Base-by-base conservation (phyloP, 208 protist species). In the Hexamita inflata region DNA sequence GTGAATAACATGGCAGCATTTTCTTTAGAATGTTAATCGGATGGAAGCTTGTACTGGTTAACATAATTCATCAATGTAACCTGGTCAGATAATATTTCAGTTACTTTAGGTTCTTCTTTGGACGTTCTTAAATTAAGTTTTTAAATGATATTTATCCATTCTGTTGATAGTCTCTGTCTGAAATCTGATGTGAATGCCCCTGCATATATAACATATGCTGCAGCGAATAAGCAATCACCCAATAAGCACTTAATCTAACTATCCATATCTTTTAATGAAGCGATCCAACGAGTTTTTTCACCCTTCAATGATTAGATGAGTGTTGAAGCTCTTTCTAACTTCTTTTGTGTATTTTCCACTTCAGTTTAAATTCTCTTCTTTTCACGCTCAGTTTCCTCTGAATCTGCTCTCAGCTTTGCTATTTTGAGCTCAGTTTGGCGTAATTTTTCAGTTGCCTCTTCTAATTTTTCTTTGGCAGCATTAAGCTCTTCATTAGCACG, bases 11-110 rank as follows among this genome's bases (percentile, higher is more conserved):
- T 94, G n/a, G 86, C 84, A 34, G 97, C 94, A 82, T 98, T 98
- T 80, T 98, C 94, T 39, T 97, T 88, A 11, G 92, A 95, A 28
- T 97, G 90, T 73, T 94, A 91, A 84, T 98, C 95, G 0, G 90
- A 89, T 29, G 95, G 95, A 11, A 98, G 86, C 19, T 92, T 92
- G 81, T 97, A 53, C 45, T 53, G 19, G 35, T 91, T 77, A 88
- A 92, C 35, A 88, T 88, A 97, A 82, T 93, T 82, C 39, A 92
- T 87, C 59, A 95, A 90, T 65, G 89, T 67, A 70, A 97, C 90
- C 1, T 92, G 87, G 83, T 98, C 92, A 97, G 86, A 96, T 40
- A 91, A 90, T 35, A 95, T 90, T 75, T 95, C 91, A 34, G 95
- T 93, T 74, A 95, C 93, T 78, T 90, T 89, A 11, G 92, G 92